phyloP scores from a whole-genome alignment of 2,329 filamentous ascomycete species.

The Stenocarpella maydis region DNA sequence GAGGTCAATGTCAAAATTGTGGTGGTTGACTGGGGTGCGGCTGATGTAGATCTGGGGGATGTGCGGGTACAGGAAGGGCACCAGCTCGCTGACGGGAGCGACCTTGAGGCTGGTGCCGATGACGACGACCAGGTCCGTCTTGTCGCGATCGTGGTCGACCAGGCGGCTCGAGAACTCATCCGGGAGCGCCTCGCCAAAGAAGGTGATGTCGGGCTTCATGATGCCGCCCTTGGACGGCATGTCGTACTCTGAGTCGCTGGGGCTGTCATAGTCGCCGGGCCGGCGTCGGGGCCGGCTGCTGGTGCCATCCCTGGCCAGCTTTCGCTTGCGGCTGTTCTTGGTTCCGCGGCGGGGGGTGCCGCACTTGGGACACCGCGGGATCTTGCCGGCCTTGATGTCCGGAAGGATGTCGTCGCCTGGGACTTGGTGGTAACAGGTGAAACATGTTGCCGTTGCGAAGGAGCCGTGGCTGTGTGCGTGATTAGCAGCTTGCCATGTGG shows the following conservation, averaged over 20 bases:
- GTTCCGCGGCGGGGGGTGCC: constrained; percentile 60
- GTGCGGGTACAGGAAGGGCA: constrained; percentile 77
- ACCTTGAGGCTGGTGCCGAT: constrained; percentile 98
- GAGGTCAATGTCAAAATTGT: constrained; percentile 95
- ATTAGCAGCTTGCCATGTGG: not conserved
- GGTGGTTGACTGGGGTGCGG: constrained; percentile 82
- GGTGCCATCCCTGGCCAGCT: constrained; percentile 56
- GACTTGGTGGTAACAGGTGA: constrained; percentile 80
- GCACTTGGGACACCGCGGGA: constrained; percentile 82
- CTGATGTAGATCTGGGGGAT: constrained; percentile 93
- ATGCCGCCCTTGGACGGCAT: constrained; percentile 75
- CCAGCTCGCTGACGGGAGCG: constrained; percentile 91
- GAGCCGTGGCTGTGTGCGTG: constrained; percentile 72
- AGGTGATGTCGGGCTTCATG: constrained; percentile 98
- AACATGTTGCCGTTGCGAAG: constrained; percentile 90
- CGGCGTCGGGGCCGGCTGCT: constrained; percentile 48
- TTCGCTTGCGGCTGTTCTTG: constrained; percentile 61
- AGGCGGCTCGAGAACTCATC: constrained; percentile 83
- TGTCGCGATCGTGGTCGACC: constrained; percentile 79
- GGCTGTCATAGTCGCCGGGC: constrained; percentile 51
- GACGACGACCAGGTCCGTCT: constrained; percentile 89
- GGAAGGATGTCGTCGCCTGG: constrained; percentile 80
- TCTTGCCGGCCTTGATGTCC: constrained; percentile 77
- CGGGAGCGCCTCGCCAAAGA: constrained; percentile 92
- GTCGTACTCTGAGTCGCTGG: constrained; percentile 58